Evolutionary conservation across 306 rosid species (phyloP), one percentile per base, ranked within the genome.

Genomic region (Macrotyloma uniflorum): DNA sequence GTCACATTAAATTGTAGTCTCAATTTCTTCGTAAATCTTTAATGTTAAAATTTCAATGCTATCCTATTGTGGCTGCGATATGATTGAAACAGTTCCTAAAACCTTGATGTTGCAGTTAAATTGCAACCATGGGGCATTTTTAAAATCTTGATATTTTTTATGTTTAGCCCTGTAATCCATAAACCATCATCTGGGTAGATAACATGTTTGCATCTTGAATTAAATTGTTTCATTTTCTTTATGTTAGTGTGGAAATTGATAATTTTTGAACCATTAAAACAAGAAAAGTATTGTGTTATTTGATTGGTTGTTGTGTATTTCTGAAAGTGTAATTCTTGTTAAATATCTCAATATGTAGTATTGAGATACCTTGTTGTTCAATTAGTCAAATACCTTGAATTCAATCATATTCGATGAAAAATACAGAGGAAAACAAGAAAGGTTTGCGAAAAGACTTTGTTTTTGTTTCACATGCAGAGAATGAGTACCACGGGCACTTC

Each of bases 401-500:
- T 3, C 26, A 20, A 42, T 42, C 47, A 67, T 18, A 32, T 18
- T 12, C 13, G 8, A n/a, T 22, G 12, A 67, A 53, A 23, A 66
- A n/a, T 6, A 50, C 10, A 14, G 8, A 6, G 11, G 1, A 23
- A 55, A 68, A 68, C 26, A 45, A 15, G 8, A 8, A 16, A 24
- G 55, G 54, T 20, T 46, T 32, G 47, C 43, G 1, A 11, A 36
- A 36, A 11, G 42, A 36, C 42, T 11, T 36, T 36, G 11, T 36
- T 36, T 35, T 36, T 36, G 42, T 15, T 47, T 5, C 8, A 53
- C 24, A 85, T 83, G 89, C 82, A 83, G 57, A 55, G 16, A 69
- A 26, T 79, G 10, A 76, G 83, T 28, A 87, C 93, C 23, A 67
- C 45, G 3, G 42, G 23, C 26, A 73, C 89, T 55, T 84, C 90